These are phyloP conservation scores for Lagenidium giganteum DNA, from an alignment of 352 stramenopile species.

Conservation along the genomic window DNA sequence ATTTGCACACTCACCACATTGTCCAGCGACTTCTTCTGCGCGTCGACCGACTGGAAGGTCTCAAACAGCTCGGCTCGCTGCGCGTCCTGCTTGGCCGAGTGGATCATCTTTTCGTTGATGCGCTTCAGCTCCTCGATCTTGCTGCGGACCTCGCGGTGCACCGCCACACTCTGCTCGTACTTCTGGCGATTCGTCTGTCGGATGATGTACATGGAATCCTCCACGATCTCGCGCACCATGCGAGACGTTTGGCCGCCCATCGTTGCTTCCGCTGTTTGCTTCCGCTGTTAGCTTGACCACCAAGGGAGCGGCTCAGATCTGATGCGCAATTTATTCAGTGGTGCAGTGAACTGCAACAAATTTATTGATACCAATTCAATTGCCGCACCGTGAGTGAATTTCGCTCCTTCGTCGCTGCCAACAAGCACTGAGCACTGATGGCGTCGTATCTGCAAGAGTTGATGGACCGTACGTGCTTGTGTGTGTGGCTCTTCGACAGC, in stretches of 20 bases:
- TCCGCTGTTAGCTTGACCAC: too few species aligned
- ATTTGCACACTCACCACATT: neutral
- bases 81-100: slow-evolving; percentile 45
- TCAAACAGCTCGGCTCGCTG: slow-evolving; percentile 52
- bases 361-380: too few species aligned
- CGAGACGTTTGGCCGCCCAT: slow-evolving; percentile 80
- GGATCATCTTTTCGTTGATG: slow-evolving; percentile 56
- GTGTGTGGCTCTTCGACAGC: too few species aligned
- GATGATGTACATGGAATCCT: slow-evolving; percentile 80
- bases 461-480: slow-evolving; percentile 63
- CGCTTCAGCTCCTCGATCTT: slow-evolving; percentile 55
- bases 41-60: slow-evolving; percentile 40
- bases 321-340: too few species aligned
- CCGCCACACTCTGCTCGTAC: slow-evolving; percentile 57
- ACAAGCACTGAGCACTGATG: slow-evolving; percentile 32
- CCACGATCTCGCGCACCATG: slow-evolving; percentile 70
- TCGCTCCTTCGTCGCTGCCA: too few species aligned
- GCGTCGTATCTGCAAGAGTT: slow-evolving; percentile 80
- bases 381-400: too few species aligned
- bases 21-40: slow-evolving; percentile 67
- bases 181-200: slow-evolving; percentile 62
- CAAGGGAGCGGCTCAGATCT: too few species aligned
- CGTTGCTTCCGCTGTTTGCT: neutral
- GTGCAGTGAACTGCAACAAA: slow-evolving; percentile 8
- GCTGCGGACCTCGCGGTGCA: slow-evolving; percentile 45